Base-by-base conservation (phyloP, 129 eudicot species). In the Oenanthe sinensis region DNA sequence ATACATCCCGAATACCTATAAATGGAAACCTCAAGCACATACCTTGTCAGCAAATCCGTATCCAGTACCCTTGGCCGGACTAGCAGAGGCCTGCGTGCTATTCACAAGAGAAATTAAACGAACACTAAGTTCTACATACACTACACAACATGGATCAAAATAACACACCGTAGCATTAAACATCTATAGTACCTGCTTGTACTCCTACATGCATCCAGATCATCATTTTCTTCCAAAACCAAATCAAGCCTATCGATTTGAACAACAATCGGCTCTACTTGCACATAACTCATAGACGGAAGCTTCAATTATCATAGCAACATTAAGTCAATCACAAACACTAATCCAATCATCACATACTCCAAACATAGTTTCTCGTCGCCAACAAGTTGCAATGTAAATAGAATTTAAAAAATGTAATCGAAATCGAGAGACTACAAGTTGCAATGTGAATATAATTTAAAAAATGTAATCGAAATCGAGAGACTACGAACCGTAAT, bases 31-130 rank as follows among this genome's bases (percentile, higher is more conserved):
- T 28, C 84, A 58, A 78, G 75, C 12, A 71, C 83, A 78, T 79
- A 95, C 97, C 99, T 95, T 95, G 80, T 95, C 99, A n/a, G 99
- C 95, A 79, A 87, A 92, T 83, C 99, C 99, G 76, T 92, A 92
- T 33, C 99, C 97, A 75, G 86, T 88, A 43, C 93, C 87, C 83
- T 87, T 94, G 24, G 86, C 90, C 20, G 94, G 77, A 86, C 90
- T 87, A 36, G 87, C 75, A 58, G 97, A 82, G 28, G 90, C 74
- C 67, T 81, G 87, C 28, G 92, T 60, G 83, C 99, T 91, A 80
- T 49, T 58, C 82, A 80, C 72, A 76, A 77, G 52, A 9, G 13
- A 10, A 55, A 55, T 5, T 60, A 8, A 78, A 50, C 52, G n/a
- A 83, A 75, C 76, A 80, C 52, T 42, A 71, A 22, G 81, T 28